A percentile compares a stretch with the other conserved stretches of the same genome.
phyloP scores from a whole-genome alignment of 305 asterid genomes.

The Withania somnifera region DNA sequence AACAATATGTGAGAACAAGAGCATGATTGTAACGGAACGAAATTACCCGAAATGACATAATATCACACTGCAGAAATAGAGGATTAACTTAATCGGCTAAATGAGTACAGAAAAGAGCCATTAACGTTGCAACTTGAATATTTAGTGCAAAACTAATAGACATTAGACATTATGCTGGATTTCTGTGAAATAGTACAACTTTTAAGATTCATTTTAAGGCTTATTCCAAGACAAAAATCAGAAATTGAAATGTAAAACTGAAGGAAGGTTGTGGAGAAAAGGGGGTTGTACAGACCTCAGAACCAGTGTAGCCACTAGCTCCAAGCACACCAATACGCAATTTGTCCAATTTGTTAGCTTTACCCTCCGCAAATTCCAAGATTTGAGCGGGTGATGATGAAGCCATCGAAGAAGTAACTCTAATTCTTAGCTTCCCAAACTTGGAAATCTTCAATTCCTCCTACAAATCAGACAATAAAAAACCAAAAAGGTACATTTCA shows the following conservation, averaged over 20 bases:
- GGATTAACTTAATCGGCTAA: not conserved
- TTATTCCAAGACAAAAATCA: not conserved
- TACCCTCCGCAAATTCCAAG: constrained; percentile 21
- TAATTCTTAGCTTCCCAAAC: constrained; percentile 24
- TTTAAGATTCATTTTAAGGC: not conserved
- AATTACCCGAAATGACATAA: not conserved
- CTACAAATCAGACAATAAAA: constrained; percentile 18
- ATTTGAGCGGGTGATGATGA: constrained; percentile 26
- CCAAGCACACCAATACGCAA: constrained; percentile 73
- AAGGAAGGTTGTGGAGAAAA: not conserved
- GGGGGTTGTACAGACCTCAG: constrained; percentile 33
- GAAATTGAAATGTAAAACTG: not conserved
- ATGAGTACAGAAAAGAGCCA: not conserved
- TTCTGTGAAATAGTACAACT: not conserved
- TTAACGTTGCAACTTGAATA: no score
- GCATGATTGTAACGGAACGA: not conserved
- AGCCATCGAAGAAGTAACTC: constrained; percentile 39
- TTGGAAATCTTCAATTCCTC: constrained; percentile 20
- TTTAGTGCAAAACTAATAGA: not conserved
- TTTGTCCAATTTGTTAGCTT: constrained; percentile 35
- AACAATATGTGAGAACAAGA: not conserved
- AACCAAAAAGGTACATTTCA: not conserved
- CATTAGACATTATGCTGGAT: not conserved
- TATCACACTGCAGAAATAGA: not conserved
- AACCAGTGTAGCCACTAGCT: constrained; percentile 89